Percentiles rank a stretch among this genome's conserved stretches.
Conservation (phyloP, 2,329 filamentous ascomycete genomes). For the Pezicula radicicola region DNA sequence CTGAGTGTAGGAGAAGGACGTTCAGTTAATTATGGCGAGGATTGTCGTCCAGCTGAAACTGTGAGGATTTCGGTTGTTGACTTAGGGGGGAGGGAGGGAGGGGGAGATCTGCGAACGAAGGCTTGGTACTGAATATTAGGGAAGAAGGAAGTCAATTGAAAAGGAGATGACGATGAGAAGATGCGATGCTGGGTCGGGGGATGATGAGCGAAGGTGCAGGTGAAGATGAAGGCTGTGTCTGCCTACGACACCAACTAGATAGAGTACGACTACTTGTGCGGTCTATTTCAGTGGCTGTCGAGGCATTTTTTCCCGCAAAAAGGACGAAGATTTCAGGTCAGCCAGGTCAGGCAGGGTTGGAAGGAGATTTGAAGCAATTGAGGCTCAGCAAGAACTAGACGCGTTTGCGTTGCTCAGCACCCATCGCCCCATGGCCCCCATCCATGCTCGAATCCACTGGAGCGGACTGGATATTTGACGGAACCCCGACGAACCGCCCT, state of each 20-base stretch:
- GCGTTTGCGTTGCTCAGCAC: no score
- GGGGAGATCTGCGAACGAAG: neutral
- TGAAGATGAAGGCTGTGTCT: slow-evolving; percentile 4
- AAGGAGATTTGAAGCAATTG: no score
- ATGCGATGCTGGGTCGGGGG: neutral
- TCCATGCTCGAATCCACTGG: no score
- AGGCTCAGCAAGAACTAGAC: no score
- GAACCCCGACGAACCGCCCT: no score
- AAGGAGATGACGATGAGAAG: neutral
- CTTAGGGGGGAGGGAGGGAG: no score
- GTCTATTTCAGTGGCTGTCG: neutral
- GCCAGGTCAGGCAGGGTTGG: no score
- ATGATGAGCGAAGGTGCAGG: neutral
- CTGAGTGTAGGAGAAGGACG: neutral
- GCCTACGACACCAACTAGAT: slow-evolving; percentile 13
- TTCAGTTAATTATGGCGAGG: neutral
- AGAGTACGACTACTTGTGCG: neutral
- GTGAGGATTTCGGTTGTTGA: neutral
- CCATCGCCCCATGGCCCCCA: no score
- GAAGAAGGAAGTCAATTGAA: neutral
- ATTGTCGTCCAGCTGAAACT: neutral
- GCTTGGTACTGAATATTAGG: neutral
- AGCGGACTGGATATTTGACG: no score
- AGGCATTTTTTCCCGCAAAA: slow-evolving; percentile 6
- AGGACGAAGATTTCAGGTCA: no score